Evolutionary conservation across 169 alveolate genomes (phyloP).

Genomic region (Plasmodium reichenowi): DNA sequence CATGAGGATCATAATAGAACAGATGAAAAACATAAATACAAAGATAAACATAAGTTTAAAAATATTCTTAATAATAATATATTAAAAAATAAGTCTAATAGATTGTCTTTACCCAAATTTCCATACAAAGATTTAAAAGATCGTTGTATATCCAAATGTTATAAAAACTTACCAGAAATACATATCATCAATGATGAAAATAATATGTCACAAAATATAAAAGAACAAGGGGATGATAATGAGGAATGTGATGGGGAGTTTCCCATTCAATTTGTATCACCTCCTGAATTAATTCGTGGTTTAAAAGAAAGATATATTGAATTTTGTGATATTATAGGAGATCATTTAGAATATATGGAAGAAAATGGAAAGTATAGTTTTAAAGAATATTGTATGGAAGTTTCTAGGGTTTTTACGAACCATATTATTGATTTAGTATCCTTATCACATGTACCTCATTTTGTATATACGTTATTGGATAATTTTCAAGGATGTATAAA

Average conservation of each 20-base stretch:
- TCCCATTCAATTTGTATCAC: neutral
- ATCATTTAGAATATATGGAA: conserved; percentile 19
- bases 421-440: conserved; percentile 29
- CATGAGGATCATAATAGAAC: neutral
- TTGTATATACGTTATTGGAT: conserved; percentile 9
- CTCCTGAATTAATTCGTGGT: neutral
- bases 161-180: conserved; percentile 32
- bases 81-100: neutral
- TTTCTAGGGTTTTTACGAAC: conserved; percentile 21
- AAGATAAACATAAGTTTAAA: too few relatives aligned
- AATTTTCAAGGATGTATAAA: conserved; percentile 9
- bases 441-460: conserved; percentile 26
- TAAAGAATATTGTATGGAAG: conserved; percentile 44
- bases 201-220: neutral
- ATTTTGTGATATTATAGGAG: conserved; percentile 51
- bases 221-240: neutral
- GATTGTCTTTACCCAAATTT: conserved; percentile 30
- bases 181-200: neutral
- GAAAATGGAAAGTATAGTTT: conserved; percentile 24
- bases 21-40: neutral
- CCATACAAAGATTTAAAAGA: conserved; percentile 33
- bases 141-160: conserved; percentile 20
- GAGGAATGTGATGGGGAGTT: conserved; percentile 10
- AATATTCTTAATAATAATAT: too few relatives aligned
- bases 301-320: conserved; percentile 31